These are phyloP conservation scores for Phaeophleospora eucalypticola DNA, from an alignment of 2,329 filamentous ascomycete species.

Conservation along the genomic window DNA sequence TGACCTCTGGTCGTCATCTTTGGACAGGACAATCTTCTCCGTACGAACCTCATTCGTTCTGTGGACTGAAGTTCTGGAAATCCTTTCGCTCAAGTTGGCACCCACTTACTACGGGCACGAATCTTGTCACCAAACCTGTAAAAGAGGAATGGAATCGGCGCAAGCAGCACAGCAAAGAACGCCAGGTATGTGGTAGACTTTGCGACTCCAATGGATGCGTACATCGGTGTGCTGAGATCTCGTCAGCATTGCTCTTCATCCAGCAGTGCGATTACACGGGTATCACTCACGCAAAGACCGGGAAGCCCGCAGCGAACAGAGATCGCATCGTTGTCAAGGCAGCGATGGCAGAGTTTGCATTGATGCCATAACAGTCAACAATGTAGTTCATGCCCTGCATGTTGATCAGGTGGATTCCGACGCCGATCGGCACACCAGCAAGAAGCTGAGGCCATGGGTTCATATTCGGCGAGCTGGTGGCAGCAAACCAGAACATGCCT, in stretches of 20 bases:
- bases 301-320: conserved; percentile 26
- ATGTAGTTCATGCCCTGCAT: conserved; percentile 42
- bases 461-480: conserved; percentile 36
- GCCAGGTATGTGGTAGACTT: conserved; percentile 42
- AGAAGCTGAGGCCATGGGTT: conserved; percentile 46
- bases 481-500: conserved; percentile 39
- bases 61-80: no score
- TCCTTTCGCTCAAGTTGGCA: background rate
- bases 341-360: conserved; percentile 18
- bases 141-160: conserved; percentile 36
- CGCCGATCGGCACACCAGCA: conserved; percentile 29
- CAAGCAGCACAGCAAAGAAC: conserved; percentile 35
- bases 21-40: no score
- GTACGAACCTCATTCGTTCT: no score
- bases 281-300: conserved; percentile 25
- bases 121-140: conserved; percentile 29
- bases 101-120: conserved; percentile 4
- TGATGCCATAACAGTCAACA: conserved; percentile 54
- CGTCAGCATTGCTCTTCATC: background rate
- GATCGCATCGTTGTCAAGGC: conserved; percentile 20
- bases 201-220: conserved; percentile 35
- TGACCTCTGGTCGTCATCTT: no score
- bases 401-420: conserved; percentile 26
- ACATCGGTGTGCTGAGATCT: conserved; percentile 27
- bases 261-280: background rate